These are phyloP conservation scores for Fonsecaea monophora DNA, from an alignment of 2,329 filamentous ascomycete species.

Conservation along the genomic window DNA sequence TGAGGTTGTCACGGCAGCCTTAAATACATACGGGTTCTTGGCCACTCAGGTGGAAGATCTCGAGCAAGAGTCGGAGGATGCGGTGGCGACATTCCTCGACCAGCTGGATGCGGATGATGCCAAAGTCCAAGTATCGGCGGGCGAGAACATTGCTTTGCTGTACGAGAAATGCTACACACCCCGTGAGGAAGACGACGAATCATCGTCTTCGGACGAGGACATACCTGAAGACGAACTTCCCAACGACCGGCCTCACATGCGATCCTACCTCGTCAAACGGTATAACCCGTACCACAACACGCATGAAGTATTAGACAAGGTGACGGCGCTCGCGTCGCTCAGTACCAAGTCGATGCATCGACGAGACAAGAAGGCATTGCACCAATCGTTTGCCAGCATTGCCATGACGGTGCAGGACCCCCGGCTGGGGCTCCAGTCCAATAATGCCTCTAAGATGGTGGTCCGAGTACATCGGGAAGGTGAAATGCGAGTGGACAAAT, in stretches of 20 bases:
- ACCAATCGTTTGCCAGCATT: conserved; percentile 70
- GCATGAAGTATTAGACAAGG: conserved; percentile 64
- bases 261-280: conserved; percentile 60
- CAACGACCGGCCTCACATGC: conserved; percentile 39
- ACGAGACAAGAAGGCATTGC: conserved; percentile 70
- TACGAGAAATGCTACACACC: conserved; percentile 75
- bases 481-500: conserved; percentile 70
- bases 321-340: conserved; percentile 65
- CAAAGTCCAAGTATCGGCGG: conserved; percentile 76
- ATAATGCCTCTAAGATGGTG: conserved; percentile 67
- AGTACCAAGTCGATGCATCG: conserved; percentile 69
- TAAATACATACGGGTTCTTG: conserved; percentile 80
- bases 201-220: conserved; percentile 54
- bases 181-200: conserved; percentile 62
- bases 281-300: conserved; percentile 72
- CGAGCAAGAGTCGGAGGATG: conserved; percentile 71
- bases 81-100: conserved; percentile 81
- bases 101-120: conserved; percentile 79
- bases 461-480: conserved; percentile 66
- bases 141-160: conserved; percentile 79
- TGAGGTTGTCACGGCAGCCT: conserved; percentile 73
- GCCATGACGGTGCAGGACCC: conserved; percentile 71
- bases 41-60: conserved; percentile 79
- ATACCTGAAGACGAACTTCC: conserved; percentile 55
- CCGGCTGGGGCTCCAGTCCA: conserved; percentile 69